Evolutionary conservation across 129 eudicot species (phyloP), one percentile per base, ranked within the genome.

Genomic region (Gnaphalium uliginosum): DNA sequence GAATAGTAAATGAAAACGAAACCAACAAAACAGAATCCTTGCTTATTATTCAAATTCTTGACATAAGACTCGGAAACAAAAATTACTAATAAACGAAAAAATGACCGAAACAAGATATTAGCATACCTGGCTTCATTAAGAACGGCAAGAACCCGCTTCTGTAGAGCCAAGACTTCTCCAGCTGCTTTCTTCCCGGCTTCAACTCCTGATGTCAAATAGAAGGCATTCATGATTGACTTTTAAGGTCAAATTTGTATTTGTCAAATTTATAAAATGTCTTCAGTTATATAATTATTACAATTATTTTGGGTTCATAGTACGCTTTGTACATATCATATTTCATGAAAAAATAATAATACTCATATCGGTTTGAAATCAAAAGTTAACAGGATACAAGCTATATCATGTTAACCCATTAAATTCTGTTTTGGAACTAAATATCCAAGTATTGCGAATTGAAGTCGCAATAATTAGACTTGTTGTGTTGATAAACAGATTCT

Each of bases 121-220:
- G 71, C 72, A 62, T 79, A 94, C 98, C 96, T 94, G 77, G 97
- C 97, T 62, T 94, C 93, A 33, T 91, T 94, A 21, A 94, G 97
- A 73, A 94, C 96, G 4, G 88, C 15, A 80, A 94, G 91, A 76
- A 94, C 97, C 60, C 99, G 85, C 75, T 94, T 94, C 78, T 94
- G 99, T 76, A 94, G 92, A 72, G 99, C 97, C 65, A 94, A 79
- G 71, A 94, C 96, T 86, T 89, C 99, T 75, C 93, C 99, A 26
- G 99, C 99, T 22, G 99, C 99, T 67, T 88, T 94, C 87, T 94
- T 94, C 59, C 97, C 98, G 56, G 98, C 98, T 79, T 94, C 98
- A 80, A 94, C 98, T 71, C 98, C 98, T 93, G 84, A 56, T 51
- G 62, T 21, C 30, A 58, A 17, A 59, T 21, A 13, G 7, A 53